Evolutionary conservation across 2,329 filamentous ascomycete genomes (phyloP).

Genomic region (Ramichloridium luteum): DNA sequence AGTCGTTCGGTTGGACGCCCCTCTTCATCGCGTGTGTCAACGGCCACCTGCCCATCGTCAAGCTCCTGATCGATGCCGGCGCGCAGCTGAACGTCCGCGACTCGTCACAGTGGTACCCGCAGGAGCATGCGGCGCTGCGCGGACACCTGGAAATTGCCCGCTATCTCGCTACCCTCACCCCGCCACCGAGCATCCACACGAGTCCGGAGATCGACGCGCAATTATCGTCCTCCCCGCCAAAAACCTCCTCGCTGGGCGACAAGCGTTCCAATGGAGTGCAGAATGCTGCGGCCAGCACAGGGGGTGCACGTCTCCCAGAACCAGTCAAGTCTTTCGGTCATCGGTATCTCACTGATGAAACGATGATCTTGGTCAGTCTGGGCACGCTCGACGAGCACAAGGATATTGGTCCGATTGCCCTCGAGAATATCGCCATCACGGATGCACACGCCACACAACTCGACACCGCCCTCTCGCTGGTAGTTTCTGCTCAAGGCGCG

Average conservation of each 20-base stretch:
- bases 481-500: conserved; percentile 76
- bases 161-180: conserved; percentile 48
- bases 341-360: conserved; percentile 79
- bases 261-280: conserved; percentile 28
- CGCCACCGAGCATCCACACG: conserved; percentile 22
- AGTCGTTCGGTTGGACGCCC: conserved; percentile 88
- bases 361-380: conserved; percentile 81
- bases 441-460: conserved; percentile 87
- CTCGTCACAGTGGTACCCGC: conserved; percentile 85
- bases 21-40: conserved; percentile 87
- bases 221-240: conserved; percentile 15
- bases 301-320: conserved; percentile 44
- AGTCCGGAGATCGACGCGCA: conserved; percentile 18
- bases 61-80: conserved; percentile 65
- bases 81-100: conserved; percentile 65
- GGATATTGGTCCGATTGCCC: conserved; percentile 60
- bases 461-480: conserved; percentile 84
- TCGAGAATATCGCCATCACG: conserved; percentile 77
- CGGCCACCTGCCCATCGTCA: conserved; percentile 61
- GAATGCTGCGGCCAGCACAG: conserved; percentile 24
- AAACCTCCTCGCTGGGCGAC: conserved; percentile 44
- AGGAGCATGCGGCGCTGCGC: conserved; percentile 80
- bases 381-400: conserved; percentile 92
- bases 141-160: conserved; percentile 75
- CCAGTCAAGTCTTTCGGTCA: conserved; percentile 93